Evolutionary conservation across 1,284 basidiomycete species (phyloP), one percentile per base, ranked within the genome.

Genomic region (Mixia osmundae): DNA sequence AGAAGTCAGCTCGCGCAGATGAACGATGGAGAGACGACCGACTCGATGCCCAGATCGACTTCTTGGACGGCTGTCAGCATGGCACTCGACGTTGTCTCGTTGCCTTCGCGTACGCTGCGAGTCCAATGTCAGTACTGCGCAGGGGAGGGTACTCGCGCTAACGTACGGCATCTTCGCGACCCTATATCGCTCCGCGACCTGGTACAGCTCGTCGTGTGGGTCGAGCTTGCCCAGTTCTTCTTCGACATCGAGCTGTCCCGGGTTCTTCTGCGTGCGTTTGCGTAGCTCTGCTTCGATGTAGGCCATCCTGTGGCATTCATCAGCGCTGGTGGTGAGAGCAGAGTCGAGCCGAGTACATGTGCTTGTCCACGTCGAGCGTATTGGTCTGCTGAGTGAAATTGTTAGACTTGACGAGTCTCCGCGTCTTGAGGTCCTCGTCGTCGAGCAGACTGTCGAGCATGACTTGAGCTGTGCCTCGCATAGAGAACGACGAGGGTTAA

Each of bases 301-400:
- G 2, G 74, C 78, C 78, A 95, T 85, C n/a, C n/a, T n/a, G n/a
- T n/a, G n/a, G n/a, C n/a, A n/a, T n/a, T n/a, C n/a, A n/a, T n/a
- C n/a, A n/a, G n/a, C n/a, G n/a, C n/a, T n/a, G n/a, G n/a, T n/a
- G n/a, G n/a, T n/a, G n/a, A n/a, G n/a, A n/a, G n/a, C n/a, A n/a
- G n/a, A n/a, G n/a, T n/a, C n/a, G n/a, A n/a, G n/a, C n/a, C n/a
- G n/a, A n/a, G n/a, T n/a, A n/a, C 87, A 95, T 95, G 53, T 95
- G 89, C 52, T 91, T 94, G 60, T 97, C 87, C 5, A 94, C 83
- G 51, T 94, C 87, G 9, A 95, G 65, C 2, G 72, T 71, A 52
- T 91, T 91, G 2, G 87, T 97, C 58, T 95, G 87, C 44, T 82
- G 76, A 0, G 89, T 95, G 54, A 97, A 94, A 59, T 94, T 91